Base-by-base conservation (phyloP, 345 rosid species). In the Orychophragmus violaceus region DNA sequence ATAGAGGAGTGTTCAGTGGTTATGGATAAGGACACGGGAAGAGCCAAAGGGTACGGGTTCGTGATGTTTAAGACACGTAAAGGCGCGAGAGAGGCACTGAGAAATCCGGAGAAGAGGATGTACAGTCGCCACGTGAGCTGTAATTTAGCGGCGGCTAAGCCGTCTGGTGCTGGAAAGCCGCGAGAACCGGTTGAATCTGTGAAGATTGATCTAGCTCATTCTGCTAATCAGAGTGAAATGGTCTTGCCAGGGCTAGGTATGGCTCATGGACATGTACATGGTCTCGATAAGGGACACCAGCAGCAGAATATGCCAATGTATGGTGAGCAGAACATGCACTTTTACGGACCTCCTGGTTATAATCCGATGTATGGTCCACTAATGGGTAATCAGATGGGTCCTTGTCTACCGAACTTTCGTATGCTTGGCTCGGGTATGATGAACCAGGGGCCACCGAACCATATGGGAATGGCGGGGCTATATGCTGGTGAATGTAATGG, bases 1-100 rank as follows among this genome's bases (percentile, higher is more conserved):
- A 64, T 79, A 1, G 78, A 76, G 64, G 78, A 76, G 5, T 79
- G 82, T 52, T 68, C 74, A 0, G 82, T 73, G 39, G 76, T 79
- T 1, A 64, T 70, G 42, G 82, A 79, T 12, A 79, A 73, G 19
- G 69, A 53, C 41, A 68, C 73, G 1, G 80, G 80, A 8, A 57
- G 55, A 36, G 73, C 80, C 7, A 79, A 76, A 44, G 82, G 82
- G 0, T 79, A 54, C 8, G 82, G 82, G 0, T 79, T 79, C 3
- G 76, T 79, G 6, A 3, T 76, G 50, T 79, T 72, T n/a, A 73
- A 72, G 68, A 76, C 73, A 2, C 69, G 74, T n/a, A 64, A 60
- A 29, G 76, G 62, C 9, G 78, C 78, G 2, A 49, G 66, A 30
- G 70, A 69, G 44, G 82, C 83, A 2, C 37, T 82, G 59, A 71